Conservation (phyloP, 768 basidiomycete genomes). For the Rhodotorula graminis region DNA sequence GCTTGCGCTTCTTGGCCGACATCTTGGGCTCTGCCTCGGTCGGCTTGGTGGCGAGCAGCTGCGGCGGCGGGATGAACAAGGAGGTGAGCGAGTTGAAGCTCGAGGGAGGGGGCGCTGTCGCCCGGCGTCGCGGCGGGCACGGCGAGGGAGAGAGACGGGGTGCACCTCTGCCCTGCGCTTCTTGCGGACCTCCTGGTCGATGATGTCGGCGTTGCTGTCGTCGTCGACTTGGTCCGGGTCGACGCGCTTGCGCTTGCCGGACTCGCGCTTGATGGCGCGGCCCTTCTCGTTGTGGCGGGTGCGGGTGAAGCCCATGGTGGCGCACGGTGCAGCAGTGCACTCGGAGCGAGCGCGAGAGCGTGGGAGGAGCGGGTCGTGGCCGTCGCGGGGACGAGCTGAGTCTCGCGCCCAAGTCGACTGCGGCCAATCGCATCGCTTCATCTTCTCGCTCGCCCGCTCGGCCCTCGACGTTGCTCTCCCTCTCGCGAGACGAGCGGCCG, state of each 20-base stretch:
- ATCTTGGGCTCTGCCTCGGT: slow-evolving; percentile 47
- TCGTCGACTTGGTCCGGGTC: slow-evolving; percentile 20
- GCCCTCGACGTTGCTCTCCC: too few relatives aligned
- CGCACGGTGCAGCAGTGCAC: not conserved
- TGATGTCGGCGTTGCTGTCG: slow-evolving; percentile 22
- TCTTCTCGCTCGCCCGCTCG: too few relatives aligned
- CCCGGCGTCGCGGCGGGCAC: not conserved
- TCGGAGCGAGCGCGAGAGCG: too few relatives aligned
- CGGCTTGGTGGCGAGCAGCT: slow-evolving; percentile 19
- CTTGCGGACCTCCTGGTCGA: slow-evolving; percentile 24
- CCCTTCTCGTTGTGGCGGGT: slow-evolving; percentile 39
- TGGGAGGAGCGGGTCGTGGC: not conserved
- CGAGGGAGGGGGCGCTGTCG: not conserved
- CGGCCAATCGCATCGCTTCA: too few relatives aligned
- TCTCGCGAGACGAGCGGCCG: too few relatives aligned
- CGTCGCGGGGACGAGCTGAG: too few relatives aligned
- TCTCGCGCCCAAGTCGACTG: too few relatives aligned
- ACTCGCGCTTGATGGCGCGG: slow-evolving; percentile 6
- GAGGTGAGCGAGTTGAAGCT: not conserved
- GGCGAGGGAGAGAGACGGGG: not conserved
- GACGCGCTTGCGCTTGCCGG: slow-evolving; percentile 26
- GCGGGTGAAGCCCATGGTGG: slow-evolving; percentile 33
- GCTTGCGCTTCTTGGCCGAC: slow-evolving; percentile 77
- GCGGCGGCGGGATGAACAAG: not conserved
- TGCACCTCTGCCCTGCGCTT: slow-evolving; percentile 20